phyloP scores from a whole-genome alignment of 78 protist genomes.

The Dictyostelium firmibasis region DNA sequence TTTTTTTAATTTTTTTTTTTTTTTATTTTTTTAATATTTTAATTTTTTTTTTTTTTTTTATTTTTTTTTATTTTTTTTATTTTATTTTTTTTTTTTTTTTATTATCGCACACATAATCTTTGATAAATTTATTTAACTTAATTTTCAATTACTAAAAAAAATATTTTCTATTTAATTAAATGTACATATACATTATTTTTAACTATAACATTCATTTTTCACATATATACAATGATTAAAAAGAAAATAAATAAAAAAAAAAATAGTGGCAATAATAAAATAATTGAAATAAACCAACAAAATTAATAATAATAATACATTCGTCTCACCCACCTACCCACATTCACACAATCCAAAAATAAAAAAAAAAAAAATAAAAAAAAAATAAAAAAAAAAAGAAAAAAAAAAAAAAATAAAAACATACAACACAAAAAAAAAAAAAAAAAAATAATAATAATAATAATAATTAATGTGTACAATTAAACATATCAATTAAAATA shows the following conservation, averaged over 20 bases:
- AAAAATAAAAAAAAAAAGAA: background rate
- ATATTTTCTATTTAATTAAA: too few relatives aligned
- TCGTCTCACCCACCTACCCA: background rate
- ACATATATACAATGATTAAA: background rate
- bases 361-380: background rate
- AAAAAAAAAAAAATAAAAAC: background rate
- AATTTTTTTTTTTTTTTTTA: too few relatives aligned
- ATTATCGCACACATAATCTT: background rate
- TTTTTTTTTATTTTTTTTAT: too few relatives aligned
- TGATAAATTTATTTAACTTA: background rate
- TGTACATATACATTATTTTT: background rate
- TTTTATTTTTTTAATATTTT: too few relatives aligned
- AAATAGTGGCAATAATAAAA: too few relatives aligned
- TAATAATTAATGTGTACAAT: too few relatives aligned
- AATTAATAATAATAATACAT: background rate
- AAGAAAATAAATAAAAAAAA: background rate
- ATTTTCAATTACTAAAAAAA: too few relatives aligned
- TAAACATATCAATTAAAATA: background rate
- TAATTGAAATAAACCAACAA: background rate
- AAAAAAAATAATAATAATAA: background rate
- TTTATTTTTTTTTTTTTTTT: too few relatives aligned
- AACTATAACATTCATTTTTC: background rate
- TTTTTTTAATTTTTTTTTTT: too few relatives aligned
- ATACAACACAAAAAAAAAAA: too few relatives aligned
- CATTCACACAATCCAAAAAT: background rate